Evolutionary conservation across 2,329 filamentous ascomycete species (phyloP), one percentile per base, ranked within the genome.

Genomic region (Keithomyces neogunnii): DNA sequence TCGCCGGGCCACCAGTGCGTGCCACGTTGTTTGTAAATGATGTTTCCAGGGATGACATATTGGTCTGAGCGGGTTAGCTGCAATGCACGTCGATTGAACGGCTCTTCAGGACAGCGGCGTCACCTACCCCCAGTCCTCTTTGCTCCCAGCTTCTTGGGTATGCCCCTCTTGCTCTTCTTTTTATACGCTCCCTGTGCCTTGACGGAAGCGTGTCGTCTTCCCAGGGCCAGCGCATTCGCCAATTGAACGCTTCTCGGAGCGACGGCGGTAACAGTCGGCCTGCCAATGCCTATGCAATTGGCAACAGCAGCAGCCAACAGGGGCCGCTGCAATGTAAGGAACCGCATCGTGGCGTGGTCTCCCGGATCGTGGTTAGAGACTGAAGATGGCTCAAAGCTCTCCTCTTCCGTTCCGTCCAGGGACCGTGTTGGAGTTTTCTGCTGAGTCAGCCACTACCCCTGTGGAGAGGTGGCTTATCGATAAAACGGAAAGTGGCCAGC

Each of bases 21-120:
- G 61, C 93, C 93, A 63, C 92, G 86, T 71, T 99, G 93, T 67
- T 89, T 90, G 81, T 93, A 99, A 72, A 99, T 88, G 70, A 99
- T 99, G 75, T 96, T 97, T 50, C 93, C 93, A 4, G 91, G 87
- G 53, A 96, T 86, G 36, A 99, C 93, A 69, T 86, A 95, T 74
- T 96, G 87, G 66, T 92, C 87, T 91, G 64, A 36, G 40, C 49
- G 32, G 50, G 45, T 29, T 35, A 38, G 44, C 38, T 40, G 26
- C 13, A 19, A 19, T 19, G 19, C 19, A 19, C 19, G 19, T 19
- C 19, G 19, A 19, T 19, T 19, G 19, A 19, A 19, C 33, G 33
- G 6, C 6, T 35, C 33, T 10, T 6, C 33, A 35, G 10, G 33
- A 35, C 33, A 35, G 5, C 10, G 10, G 8, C 19, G 19, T 19